Base-by-base conservation (phyloP, 164 flowering plant species). In the Berberis vulgaris region DNA sequence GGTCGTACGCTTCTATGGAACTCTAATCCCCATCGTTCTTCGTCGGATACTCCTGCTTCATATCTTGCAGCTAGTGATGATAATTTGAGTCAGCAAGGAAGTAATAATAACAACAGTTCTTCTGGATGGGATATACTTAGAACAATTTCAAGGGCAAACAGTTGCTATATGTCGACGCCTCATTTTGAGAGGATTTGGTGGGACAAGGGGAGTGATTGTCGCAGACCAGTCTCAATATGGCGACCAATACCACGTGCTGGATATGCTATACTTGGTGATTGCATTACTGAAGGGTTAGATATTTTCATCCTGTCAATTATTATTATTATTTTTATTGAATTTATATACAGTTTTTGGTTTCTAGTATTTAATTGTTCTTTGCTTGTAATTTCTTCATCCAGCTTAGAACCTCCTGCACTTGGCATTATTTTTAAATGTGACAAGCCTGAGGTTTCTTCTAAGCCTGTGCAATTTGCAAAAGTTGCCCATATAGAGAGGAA, bases 101-200 rank as follows among this genome's bases (percentile, higher is more conserved):
- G 74, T 74, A 63, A 64, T 53, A 77, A 74, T 64, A 65, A 62
- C 68, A 70, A 73, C 59, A 73, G 63, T 72, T 80, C 91, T 61
- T 80, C 91, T 52, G 89, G 94, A 62, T 91, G 96, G 96, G 99
- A 95, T 49, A 67, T 84, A 66, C 60, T 91, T 61, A 79, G 96
- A 68, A 79, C 96, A 57, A 77, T 87, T 65, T 89, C 99, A 43
- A 88, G 72, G 69, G 77, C 83, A 61, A 84, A 79, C 68, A 75
- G 69, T 71, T 81, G 71, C 78, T 83, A 77, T 59, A 69, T 85
- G 64, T 85, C 97, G 42, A 89, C 96, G 5, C 97, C 99, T 26
- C 82, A 88, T 67, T 95, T 91, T 75, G 97, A 95, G 75, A 85
- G 96, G 76, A 81, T 95, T 67, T 95, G 99, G 99, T 91, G 96